Conservation (phyloP, 2,329 filamentous ascomycete genomes). For the Ophiobolus disseminans region DNA sequence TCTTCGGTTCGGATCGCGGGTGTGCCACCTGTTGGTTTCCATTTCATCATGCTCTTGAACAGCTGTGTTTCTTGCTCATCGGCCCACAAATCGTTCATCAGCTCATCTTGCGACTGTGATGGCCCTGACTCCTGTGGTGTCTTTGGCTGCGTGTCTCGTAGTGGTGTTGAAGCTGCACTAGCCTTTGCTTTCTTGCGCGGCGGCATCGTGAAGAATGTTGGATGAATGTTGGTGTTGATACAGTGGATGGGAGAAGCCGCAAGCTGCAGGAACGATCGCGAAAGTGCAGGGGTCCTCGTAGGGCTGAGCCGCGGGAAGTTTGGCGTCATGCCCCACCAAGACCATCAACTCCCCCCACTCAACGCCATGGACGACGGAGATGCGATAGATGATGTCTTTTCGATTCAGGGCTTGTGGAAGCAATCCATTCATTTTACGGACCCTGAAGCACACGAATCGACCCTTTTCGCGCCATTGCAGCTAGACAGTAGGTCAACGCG, state of each 20-base stretch:
- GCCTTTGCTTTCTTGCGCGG: constrained; percentile 72
- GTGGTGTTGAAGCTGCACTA: constrained; percentile 64
- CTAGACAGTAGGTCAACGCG: constrained; percentile 47
- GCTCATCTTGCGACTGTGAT: constrained; percentile 62
- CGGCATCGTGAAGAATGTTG: constrained; percentile 60
- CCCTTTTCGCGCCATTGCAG: constrained; percentile 43
- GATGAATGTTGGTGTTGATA: constrained; percentile 1
- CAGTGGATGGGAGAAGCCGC: constrained; percentile 12
- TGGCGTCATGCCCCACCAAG: constrained; percentile 41
- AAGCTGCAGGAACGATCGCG: constrained; percentile 16
- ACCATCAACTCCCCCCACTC: constrained; percentile 8
- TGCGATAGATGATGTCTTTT: constrained; percentile 64
- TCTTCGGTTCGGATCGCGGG: too few species aligned
- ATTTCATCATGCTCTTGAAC: constrained; percentile 89
- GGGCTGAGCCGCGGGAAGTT: constrained; percentile 35
- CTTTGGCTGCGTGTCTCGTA: constrained; percentile 49
- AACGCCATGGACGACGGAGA: constrained; percentile 38
- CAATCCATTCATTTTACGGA: constrained; percentile 57
- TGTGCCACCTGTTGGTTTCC: constrained; percentile 83
- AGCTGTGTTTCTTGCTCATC: constrained; percentile 93
- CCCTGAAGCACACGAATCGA: constrained; percentile 27
- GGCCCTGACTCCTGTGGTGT: constrained; percentile 48
- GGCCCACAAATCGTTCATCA: constrained; percentile 80
- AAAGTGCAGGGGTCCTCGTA: constrained; percentile 27
- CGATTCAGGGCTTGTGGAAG: constrained; percentile 67